phyloP scores from a whole-genome alignment of 2,329 filamentous ascomycete genomes.

The Hymenoscyphus albidus region DNA sequence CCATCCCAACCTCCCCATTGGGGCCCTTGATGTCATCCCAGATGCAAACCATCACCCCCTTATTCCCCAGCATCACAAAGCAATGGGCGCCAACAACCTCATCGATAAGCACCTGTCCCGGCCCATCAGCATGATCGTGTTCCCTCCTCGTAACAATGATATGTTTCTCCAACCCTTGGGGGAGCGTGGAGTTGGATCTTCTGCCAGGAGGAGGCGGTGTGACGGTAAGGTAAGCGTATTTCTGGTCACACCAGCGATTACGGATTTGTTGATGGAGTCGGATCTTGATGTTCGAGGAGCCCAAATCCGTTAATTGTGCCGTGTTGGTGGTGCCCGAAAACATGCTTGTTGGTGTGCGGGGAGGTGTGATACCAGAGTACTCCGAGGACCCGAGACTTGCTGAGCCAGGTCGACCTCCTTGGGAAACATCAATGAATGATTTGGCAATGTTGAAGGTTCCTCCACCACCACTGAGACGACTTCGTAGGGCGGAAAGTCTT shows the following conservation, averaged over 20 bases:
- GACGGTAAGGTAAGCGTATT: constrained; percentile 78
- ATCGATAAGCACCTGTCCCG: constrained; percentile 16
- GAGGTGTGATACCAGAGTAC: constrained; percentile 37
- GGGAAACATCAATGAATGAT: constrained; percentile 61
- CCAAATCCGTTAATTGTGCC: constrained; percentile 49
- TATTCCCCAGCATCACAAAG: constrained; percentile 20
- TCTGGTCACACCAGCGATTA: constrained; percentile 88
- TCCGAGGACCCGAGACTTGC: constrained; percentile 58
- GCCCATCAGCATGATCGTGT: constrained; percentile 14
- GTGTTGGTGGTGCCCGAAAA: constrained; percentile 25
- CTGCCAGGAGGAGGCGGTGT: constrained; percentile 66
- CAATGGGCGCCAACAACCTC: constrained; percentile 17
- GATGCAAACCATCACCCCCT: constrained; percentile 23
- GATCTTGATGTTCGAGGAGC: constrained; percentile 78
- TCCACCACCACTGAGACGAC: constrained; percentile 63
- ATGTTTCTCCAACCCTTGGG: constrained; percentile 75
- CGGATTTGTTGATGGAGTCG: constrained; percentile 74
- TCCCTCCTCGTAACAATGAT: constrained; percentile 70
- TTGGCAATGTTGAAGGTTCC: constrained; percentile 78
- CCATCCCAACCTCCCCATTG: constrained; percentile 24
- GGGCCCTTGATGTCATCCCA: constrained; percentile 24
- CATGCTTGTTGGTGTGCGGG: constrained; percentile 27
- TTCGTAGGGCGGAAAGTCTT: constrained; percentile 71
- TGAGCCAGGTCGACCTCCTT: constrained; percentile 36
- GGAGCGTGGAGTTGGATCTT: constrained; percentile 54